Conservation (phyloP, 2,329 filamentous ascomycete genomes). For the Trichoderma citrinoviride region DNA sequence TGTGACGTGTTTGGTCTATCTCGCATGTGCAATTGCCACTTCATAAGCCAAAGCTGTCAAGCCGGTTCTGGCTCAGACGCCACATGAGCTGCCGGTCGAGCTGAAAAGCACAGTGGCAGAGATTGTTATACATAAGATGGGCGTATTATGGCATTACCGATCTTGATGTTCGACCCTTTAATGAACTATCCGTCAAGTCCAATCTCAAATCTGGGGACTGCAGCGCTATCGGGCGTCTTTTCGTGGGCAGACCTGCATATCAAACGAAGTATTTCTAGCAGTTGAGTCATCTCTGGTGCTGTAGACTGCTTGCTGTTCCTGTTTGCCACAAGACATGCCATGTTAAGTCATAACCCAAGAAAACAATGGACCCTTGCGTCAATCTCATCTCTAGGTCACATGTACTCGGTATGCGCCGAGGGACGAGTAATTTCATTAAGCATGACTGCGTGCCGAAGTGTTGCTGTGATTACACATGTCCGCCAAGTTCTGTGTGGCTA, state of each 20-base stretch:
- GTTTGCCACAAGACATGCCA: background rate
- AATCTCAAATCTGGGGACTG: background rate
- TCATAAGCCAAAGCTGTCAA: background rate
- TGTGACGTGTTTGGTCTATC: background rate
- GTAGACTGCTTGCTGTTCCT: background rate
- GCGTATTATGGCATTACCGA: no score
- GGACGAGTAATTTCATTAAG: background rate
- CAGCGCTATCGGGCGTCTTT: background rate
- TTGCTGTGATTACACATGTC: no score
- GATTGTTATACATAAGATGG: no score
- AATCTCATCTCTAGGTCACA: background rate
- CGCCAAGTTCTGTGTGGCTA: no score
- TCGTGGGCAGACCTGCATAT: no score
- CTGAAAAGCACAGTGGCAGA: background rate
- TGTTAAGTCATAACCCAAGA: background rate
- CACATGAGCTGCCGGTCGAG: background rate
- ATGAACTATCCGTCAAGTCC: background rate
- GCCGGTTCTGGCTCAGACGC: conserved; percentile 7
- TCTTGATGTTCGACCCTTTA: no score
- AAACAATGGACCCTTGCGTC: background rate
- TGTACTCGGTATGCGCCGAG: no score
- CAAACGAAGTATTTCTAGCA: no score
- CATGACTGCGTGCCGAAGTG: no score
- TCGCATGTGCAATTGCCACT: conserved; percentile 11
- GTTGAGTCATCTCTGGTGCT: no score